phyloP scores from a whole-genome alignment of 305 asterid genomes.

The Withania somnifera region DNA sequence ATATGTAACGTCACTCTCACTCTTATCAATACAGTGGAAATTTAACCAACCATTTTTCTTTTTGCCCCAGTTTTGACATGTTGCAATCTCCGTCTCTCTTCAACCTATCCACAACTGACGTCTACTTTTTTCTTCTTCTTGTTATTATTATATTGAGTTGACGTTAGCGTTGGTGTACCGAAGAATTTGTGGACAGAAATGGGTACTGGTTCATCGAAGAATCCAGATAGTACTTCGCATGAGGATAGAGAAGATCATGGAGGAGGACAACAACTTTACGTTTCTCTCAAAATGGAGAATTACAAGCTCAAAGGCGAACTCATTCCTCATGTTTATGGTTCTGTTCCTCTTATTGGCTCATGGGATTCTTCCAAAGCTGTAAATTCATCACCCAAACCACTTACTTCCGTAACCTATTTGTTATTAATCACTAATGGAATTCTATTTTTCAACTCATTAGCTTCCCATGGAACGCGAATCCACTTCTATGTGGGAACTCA shows the following conservation, averaged over 20 bases:
- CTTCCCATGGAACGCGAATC: slow-evolving; percentile 89
- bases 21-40: slow-evolving; percentile 1
- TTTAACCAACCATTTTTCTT: background rate
- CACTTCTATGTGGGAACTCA: slow-evolving; percentile 83
- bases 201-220: slow-evolving; percentile 10
- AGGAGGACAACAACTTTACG: slow-evolving; percentile 10
- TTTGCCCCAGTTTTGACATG: background rate
- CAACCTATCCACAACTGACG: background rate
- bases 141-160: background rate
- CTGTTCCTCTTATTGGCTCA: slow-evolving; percentile 82
- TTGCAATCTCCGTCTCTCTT: slow-evolving; percentile 1
- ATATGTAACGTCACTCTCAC: no score
- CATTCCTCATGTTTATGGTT: slow-evolving; percentile 82
- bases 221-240: background rate
- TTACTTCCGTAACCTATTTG: no score
- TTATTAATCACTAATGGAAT: background rate
- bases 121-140: background rate
- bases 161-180: background rate
- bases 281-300: slow-evolving; percentile 12
- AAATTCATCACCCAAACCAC: background rate
- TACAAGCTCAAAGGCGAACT: slow-evolving; percentile 40
- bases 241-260: slow-evolving; percentile 4
- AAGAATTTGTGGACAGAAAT: background rate
- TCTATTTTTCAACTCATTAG: slow-evolving; percentile 23
- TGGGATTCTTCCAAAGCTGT: slow-evolving; percentile 95